Evolutionary conservation across 768 basidiomycete genomes (phyloP).

Genomic region (Boletus subcaerulescens): DNA sequence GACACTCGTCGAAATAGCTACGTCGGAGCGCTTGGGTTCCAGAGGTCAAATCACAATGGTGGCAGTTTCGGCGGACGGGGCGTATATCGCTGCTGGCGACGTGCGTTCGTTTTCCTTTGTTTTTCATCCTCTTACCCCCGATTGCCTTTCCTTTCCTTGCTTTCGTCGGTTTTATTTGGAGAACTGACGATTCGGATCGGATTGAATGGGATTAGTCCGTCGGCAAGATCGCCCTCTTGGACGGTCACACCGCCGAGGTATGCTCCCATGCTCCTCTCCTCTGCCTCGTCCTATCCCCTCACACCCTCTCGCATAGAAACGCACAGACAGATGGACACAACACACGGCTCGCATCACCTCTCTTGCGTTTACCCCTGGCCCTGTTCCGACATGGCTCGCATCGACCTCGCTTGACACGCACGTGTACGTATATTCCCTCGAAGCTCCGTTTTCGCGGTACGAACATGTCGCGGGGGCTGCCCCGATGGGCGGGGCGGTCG

Average conservation of each 20-base stretch:
- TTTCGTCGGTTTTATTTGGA: too few species aligned
- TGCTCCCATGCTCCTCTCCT: neutral
- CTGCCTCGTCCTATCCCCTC: neutral
- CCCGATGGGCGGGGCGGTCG: constrained; percentile 79
- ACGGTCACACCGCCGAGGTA: constrained; percentile 59
- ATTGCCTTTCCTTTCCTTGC: neutral
- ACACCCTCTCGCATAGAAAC: constrained; percentile 37
- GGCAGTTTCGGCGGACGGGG: constrained; percentile 77
- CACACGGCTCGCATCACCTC: constrained; percentile 82
- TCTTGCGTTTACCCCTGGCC: constrained; percentile 39
- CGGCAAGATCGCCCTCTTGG: constrained; percentile 79
- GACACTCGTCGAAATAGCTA: constrained; percentile 48
- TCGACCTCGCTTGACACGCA: constrained; percentile 93
- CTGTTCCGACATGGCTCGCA: constrained; percentile 61
- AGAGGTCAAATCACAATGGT: constrained; percentile 65
- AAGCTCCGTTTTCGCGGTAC: constrained; percentile 59
- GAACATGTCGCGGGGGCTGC: constrained; percentile 84
- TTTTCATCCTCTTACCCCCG: neutral
- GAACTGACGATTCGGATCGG: neutral
- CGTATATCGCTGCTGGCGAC: constrained; percentile 78
- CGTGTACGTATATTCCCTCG: constrained; percentile 83
- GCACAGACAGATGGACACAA: constrained; percentile 80
- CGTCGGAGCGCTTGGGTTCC: constrained; percentile 60
- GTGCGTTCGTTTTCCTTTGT: constrained; percentile 42
- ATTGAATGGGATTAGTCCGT: constrained; percentile 48